Percentiles rank a stretch among this genome's conserved stretches.
phyloP scores from a whole-genome alignment of 2,329 filamentous ascomycete genomes.

The Magnaporthiopsis incrustans region DNA sequence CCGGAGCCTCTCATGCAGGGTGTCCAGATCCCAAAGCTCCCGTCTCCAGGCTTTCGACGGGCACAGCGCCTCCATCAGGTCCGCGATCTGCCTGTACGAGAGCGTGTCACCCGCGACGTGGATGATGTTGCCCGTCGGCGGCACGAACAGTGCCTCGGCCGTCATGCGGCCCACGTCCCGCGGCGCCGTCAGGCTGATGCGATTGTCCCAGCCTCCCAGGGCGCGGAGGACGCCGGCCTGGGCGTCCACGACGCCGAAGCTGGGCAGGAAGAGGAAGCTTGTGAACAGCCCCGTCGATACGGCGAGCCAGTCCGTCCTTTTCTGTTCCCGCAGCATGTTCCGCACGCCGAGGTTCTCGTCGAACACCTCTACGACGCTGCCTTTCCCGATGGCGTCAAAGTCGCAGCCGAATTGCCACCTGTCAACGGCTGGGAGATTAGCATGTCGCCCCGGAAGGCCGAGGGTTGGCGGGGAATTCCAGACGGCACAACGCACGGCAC shows the following conservation, averaged over 20 bases:
- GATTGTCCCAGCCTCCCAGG: conserved; percentile 53
- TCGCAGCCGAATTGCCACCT: conserved; percentile 66
- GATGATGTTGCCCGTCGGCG: conserved; percentile 33
- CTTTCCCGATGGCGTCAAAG: conserved; percentile 55
- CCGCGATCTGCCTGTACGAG: conserved; percentile 45
- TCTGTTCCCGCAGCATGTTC: conserved; percentile 38
- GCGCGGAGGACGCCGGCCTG: conserved; percentile 33
- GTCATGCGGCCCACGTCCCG: conserved; percentile 55
- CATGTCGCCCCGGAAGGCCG: no score
- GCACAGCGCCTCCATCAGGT: conserved; percentile 38
- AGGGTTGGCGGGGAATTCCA: no score
- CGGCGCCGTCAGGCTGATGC: conserved; percentile 54
- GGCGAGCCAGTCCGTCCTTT: conserved; percentile 49
- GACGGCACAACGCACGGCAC: not conserved
- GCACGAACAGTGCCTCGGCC: conserved; percentile 42
- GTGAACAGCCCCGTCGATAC: conserved; percentile 64
- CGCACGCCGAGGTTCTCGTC: conserved; percentile 59
- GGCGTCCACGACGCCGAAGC: conserved; percentile 55
- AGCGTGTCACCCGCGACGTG: conserved; percentile 56
- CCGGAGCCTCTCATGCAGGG: conserved; percentile 36
- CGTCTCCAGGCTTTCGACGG: conserved; percentile 31
- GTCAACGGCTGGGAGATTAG: conserved; percentile 34
- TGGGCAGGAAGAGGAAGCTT: conserved; percentile 57
- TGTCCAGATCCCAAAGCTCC: conserved; percentile 39
- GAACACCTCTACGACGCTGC: conserved; percentile 55